Evolutionary conservation across 2,329 filamentous ascomycete species (phyloP).

Genomic region (Thelonectria blattea): DNA sequence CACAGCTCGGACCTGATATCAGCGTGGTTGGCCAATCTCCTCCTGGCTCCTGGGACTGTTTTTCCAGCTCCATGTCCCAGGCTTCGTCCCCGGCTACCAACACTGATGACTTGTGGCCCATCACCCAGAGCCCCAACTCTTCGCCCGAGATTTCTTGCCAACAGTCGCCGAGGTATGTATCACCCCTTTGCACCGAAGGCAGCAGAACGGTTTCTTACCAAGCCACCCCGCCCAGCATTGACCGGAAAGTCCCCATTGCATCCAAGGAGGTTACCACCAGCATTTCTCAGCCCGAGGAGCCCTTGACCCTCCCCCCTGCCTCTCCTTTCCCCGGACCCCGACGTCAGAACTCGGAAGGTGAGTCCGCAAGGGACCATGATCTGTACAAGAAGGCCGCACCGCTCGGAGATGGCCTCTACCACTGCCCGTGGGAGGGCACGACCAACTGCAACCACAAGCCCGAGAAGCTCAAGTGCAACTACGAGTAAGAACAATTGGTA

Average conservation of each 20-base stretch:
- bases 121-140: slow-evolving; percentile 49
- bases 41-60: slow-evolving; percentile 57
- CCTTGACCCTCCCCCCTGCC: slow-evolving; percentile 42
- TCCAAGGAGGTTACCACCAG: slow-evolving; percentile 36
- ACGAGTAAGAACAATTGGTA: slow-evolving; percentile 74
- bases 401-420: slow-evolving; percentile 80
- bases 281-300: slow-evolving; percentile 40
- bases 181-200: slow-evolving; percentile 14
- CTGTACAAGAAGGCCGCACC: slow-evolving; percentile 73
- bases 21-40: slow-evolving; percentile 57
- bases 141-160: slow-evolving; percentile 57
- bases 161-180: slow-evolving; percentile 61
- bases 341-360: slow-evolving; percentile 58
- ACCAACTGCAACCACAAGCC: slow-evolving; percentile 82
- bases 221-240: slow-evolving; percentile 36
- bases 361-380: slow-evolving; percentile 68
- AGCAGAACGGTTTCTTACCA: slow-evolving; percentile 32
- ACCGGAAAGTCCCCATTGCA: slow-evolving; percentile 41
- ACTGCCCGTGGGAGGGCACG: slow-evolving; percentile 85
- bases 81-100: slow-evolving; percentile 55
- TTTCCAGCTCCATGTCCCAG: slow-evolving; percentile 59
- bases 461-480: slow-evolving; percentile 98
- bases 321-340: slow-evolving; percentile 51
- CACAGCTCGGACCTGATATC: slow-evolving; percentile 60
- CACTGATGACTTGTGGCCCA: slow-evolving; percentile 56